Evolutionary conservation across 1,284 basidiomycete species (phyloP).

Genomic region (Leccinum solheimii): DNA sequence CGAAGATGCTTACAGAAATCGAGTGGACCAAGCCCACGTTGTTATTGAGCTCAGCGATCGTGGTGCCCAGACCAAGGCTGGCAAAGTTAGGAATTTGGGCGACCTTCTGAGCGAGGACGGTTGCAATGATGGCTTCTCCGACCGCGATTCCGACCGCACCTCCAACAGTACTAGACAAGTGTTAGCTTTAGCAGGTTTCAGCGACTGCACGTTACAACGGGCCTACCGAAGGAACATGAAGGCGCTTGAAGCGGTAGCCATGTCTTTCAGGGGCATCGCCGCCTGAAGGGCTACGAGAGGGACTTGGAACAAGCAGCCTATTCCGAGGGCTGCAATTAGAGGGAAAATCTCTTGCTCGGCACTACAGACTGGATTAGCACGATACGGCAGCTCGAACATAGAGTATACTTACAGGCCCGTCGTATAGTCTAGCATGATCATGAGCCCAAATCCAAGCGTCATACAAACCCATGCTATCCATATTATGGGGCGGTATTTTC

Average conservation of each 20-base stretch:
- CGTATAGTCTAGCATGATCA: slow-evolving; percentile 50
- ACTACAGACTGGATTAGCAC: slow-evolving; percentile 35
- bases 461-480: slow-evolving; percentile 59
- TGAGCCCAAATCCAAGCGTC: slow-evolving; percentile 64
- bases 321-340: slow-evolving; percentile 38
- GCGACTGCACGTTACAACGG: neutral
- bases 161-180: slow-evolving; percentile 57
- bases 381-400: neutral
- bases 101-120: slow-evolving; percentile 56
- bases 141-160: slow-evolving; percentile 75
- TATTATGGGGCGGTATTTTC: slow-evolving; percentile 64
- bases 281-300: slow-evolving; percentile 61
- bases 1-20: slow-evolving; percentile 48
- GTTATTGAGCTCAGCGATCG: slow-evolving; percentile 55
- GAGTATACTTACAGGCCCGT: slow-evolving; percentile 46
- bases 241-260: slow-evolving; percentile 74
- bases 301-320: slow-evolving; percentile 26
- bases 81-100: slow-evolving; percentile 45
- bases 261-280: slow-evolving; percentile 79
- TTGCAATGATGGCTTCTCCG: slow-evolving; percentile 68
- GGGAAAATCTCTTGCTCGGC: slow-evolving; percentile 62
- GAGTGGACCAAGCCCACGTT: slow-evolving; percentile 53
- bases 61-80: slow-evolving; percentile 43
- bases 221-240: slow-evolving; percentile 70
- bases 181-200: neutral